A percentile compares a stretch with the other conserved stretches of the same genome.
Conservation (phyloP, 2,329 filamentous ascomycete species). For the Alternaria sp. region DNA sequence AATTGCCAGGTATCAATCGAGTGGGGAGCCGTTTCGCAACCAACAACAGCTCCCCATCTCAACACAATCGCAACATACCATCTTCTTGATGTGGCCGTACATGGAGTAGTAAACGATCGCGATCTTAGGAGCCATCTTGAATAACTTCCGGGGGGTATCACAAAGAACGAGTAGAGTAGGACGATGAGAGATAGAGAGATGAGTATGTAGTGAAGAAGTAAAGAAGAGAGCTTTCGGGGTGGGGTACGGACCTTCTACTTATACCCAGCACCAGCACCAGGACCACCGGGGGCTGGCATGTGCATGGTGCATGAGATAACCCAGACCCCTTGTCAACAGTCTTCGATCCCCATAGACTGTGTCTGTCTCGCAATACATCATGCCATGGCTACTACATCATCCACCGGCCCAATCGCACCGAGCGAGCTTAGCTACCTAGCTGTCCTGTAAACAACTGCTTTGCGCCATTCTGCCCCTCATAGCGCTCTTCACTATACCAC, state of each 20-base stretch:
- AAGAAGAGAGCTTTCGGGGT: background rate
- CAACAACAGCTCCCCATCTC: background rate
- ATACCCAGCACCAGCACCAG: background rate
- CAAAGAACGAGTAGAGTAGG: background rate
- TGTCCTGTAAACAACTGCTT: background rate
- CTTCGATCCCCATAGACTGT: background rate
- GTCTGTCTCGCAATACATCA: background rate
- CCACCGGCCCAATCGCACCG: background rate
- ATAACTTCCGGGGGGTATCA: slow-evolving; percentile 19
- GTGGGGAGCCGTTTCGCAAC: background rate
- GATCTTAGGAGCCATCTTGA: slow-evolving; percentile 82
- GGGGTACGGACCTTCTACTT: background rate
- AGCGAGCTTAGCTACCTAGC: background rate
- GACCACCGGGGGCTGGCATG: background rate
- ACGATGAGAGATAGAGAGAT: background rate
- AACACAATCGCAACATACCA: slow-evolving; percentile 31
- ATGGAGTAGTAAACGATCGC: slow-evolving; percentile 75
- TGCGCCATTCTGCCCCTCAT: slow-evolving; percentile 6
- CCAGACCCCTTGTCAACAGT: background rate
- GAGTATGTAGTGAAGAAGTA: background rate
- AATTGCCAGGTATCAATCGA: slow-evolving; percentile 2
- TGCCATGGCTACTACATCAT: background rate
- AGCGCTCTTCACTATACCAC: background rate
- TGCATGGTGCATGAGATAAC: background rate
- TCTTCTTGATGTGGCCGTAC: slow-evolving; percentile 44